These are phyloP conservation scores for Teratosphaeria viscida DNA, from an alignment of 2,329 filamentous ascomycete genomes.

Conservation along the genomic window DNA sequence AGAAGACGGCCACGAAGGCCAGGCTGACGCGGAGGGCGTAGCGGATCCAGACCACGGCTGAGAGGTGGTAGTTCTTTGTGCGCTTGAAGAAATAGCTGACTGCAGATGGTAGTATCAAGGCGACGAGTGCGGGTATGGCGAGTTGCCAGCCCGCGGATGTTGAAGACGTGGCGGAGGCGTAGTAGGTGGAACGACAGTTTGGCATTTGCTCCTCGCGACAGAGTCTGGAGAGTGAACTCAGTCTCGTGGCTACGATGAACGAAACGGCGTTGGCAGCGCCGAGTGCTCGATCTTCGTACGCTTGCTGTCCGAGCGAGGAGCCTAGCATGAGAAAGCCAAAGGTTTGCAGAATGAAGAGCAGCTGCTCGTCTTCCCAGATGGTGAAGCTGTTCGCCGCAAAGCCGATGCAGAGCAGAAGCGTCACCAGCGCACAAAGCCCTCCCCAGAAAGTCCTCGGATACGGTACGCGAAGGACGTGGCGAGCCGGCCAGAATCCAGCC, in stretches of 20 bases:
- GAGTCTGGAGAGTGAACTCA: slow-evolving; percentile 79
- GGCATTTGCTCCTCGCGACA: slow-evolving; percentile 99
- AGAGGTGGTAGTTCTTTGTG: slow-evolving; percentile 80
- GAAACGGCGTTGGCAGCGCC: slow-evolving; percentile 76
- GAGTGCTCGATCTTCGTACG: slow-evolving; percentile 57
- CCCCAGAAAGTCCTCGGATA: slow-evolving; percentile 74
- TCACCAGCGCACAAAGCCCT: slow-evolving; percentile 73
- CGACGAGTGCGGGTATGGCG: slow-evolving; percentile 63
- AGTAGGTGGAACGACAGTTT: slow-evolving; percentile 90
- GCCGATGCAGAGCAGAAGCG: slow-evolving; percentile 76
- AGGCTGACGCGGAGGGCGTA: slow-evolving; percentile 68
- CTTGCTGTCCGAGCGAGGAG: slow-evolving; percentile 63
- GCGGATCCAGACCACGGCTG: slow-evolving; percentile 75
- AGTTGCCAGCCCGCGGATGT: slow-evolving; percentile 90
- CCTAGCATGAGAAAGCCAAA: slow-evolving; percentile 70
- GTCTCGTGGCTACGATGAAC: slow-evolving; percentile 67
- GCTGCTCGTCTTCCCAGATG: slow-evolving; percentile 95
- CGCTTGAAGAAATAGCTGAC: slow-evolving; percentile 69
- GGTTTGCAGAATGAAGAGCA: slow-evolving; percentile 80
- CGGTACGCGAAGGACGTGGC: slow-evolving; percentile 38
- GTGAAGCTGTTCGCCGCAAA: slow-evolving; percentile 98
- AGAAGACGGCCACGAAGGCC: slow-evolving; percentile 68
- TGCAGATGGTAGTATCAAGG: slow-evolving; percentile 60
- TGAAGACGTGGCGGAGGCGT: slow-evolving; percentile 80
- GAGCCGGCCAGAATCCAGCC: slow-evolving; percentile 27